Conservation (phyloP, 2,329 filamentous ascomycete species). For the Apiospora saccharicola region DNA sequence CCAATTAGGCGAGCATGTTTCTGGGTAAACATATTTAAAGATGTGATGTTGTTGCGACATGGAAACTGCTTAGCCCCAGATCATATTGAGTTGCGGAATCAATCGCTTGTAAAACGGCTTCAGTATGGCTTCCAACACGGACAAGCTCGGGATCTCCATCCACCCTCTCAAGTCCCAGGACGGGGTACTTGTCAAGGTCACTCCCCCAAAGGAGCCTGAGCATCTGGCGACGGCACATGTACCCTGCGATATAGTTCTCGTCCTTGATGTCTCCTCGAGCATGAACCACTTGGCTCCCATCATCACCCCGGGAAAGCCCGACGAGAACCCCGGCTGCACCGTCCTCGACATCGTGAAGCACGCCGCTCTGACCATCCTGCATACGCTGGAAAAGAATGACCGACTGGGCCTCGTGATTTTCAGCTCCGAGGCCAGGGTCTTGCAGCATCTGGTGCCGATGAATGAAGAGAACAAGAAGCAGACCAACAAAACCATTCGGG, state of each 20-base stretch:
- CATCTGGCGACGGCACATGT: neutral
- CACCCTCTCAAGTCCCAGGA: neutral
- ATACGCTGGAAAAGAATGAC: constrained; percentile 62
- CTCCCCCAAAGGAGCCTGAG: neutral
- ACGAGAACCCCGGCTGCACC: constrained; percentile 58
- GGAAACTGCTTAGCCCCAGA: neutral
- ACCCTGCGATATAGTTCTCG: neutral
- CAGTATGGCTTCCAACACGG: neutral
- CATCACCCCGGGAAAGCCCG: neutral
- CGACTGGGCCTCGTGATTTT: constrained; percentile 67
- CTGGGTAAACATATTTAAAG: no score
- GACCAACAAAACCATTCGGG: constrained; percentile 50
- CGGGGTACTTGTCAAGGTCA: neutral
- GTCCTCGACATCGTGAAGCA: constrained; percentile 68
- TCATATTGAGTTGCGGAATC: neutral
- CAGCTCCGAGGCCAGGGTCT: constrained; percentile 46
- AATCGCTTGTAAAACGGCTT: no score
- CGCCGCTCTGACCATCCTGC: constrained; percentile 63
- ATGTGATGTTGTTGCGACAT: no score
- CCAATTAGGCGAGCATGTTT: no score
- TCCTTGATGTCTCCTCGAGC: neutral
- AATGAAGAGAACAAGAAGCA: constrained; percentile 52
- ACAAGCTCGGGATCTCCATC: neutral
- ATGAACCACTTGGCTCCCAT: neutral
- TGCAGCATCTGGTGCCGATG: constrained; percentile 59